Evolutionary conservation across 345 rosid species (phyloP).

Genomic region (Noccaea caerulescens): DNA sequence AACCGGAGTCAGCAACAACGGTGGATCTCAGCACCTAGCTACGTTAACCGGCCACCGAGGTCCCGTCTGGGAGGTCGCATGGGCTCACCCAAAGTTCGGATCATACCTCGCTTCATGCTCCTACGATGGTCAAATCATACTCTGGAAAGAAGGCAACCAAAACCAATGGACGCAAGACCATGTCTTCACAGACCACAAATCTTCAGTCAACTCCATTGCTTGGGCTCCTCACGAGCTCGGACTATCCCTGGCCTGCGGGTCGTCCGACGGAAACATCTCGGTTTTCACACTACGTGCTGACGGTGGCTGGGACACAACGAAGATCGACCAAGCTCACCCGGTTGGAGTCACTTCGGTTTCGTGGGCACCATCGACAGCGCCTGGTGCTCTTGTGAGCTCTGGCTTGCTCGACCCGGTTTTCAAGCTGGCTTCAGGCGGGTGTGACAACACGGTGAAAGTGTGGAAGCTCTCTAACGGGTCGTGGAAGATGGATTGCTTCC

Average conservation of each 20-base stretch:
- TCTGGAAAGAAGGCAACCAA: slow-evolving; percentile 72
- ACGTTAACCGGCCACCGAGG: slow-evolving; percentile 66
- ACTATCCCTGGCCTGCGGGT: slow-evolving; percentile 67
- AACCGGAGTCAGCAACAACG: slow-evolving; percentile 52
- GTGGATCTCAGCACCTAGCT: slow-evolving; percentile 60
- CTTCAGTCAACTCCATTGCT: slow-evolving; percentile 70
- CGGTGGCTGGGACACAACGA: slow-evolving; percentile 66
- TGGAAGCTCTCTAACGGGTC: slow-evolving; percentile 61
- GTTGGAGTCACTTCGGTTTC: slow-evolving; percentile 72
- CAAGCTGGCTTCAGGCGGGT: slow-evolving; percentile 71
- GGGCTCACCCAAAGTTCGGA: slow-evolving; percentile 79
- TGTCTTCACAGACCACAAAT: slow-evolving; percentile 62
- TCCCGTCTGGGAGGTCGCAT: slow-evolving; percentile 68
- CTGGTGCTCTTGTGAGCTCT: slow-evolving; percentile 60
- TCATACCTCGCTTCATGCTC: slow-evolving; percentile 71
- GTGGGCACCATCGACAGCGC: slow-evolving; percentile 67
- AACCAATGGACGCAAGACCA: slow-evolving; percentile 68
- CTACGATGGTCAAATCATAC: slow-evolving; percentile 69
- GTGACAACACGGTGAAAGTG: slow-evolving; percentile 64
- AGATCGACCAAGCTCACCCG: slow-evolving; percentile 69
- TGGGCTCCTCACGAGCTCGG: slow-evolving; percentile 78
- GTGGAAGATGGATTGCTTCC: slow-evolving; percentile 72
- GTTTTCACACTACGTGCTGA: slow-evolving; percentile 64
- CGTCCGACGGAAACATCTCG: slow-evolving; percentile 69
- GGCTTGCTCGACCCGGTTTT: slow-evolving; percentile 60